Base-by-base conservation (phyloP, 257 asterid genomes). In the Rubia yunnanensis region DNA sequence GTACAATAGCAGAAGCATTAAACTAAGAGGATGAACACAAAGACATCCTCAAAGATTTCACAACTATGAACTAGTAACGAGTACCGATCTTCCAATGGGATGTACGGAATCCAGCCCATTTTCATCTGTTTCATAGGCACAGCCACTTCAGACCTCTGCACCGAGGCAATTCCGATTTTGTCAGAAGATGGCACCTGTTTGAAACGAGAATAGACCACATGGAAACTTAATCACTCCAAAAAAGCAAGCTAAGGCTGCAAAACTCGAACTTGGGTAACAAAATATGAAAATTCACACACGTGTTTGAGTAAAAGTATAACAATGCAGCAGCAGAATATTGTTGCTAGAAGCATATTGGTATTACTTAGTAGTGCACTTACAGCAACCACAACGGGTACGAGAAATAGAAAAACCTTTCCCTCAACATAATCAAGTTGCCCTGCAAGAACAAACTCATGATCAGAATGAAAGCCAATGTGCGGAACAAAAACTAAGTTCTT, bases 21-120 rank as follows among this genome's bases (percentile, higher is more conserved):
- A 54, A 55, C 39, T 39, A 75, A 46, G 66, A 18, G 23, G n/a
- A 63, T 32, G 44, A 38, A 38, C 53, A 60, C 28, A 38, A 38
- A 34, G 24, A 34, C 10, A 28, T 18, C 64, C 6, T 57, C 5
- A 6, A 10, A 7, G 49, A 35, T 8, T 3, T 53, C 18, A n/a
- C 30, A 2, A 39, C 6, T 20, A 70, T 60, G 67, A 60, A 63
- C 26, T 60, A 78, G 30, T 17, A 7, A 20, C n/a, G 24, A 14
- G 31, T 63, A 90, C 99, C 97, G 80, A 54, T 83, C 83, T 64
- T 81, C 95, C 26, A 89, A 78, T 20, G 99, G 95, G 55, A 92
- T 87, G 71, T 88, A 92, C 9, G 99, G 99, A 65, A 92, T 84
- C 99, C 99, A 92, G 72, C 80, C 97, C 97, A 92, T 89, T 82